These are phyloP conservation scores for Sphagnum tenellum DNA, from an alignment of 225 moss, liverwort and hornwort genomes.

Conservation along the genomic window DNA sequence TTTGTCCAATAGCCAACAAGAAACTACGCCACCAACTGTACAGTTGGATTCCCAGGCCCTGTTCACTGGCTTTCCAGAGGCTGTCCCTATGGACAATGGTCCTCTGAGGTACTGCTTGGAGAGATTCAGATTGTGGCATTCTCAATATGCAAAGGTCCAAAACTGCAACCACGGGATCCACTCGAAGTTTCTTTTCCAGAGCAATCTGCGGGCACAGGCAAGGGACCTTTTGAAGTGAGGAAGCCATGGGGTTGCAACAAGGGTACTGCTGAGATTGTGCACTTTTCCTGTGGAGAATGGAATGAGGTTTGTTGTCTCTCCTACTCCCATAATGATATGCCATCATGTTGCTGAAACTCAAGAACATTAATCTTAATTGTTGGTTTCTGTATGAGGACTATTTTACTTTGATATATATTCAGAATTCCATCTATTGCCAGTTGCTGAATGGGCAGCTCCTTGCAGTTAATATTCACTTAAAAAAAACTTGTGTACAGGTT, in stretches of 20 bases:
- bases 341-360: too few relatives aligned
- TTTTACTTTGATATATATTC: too few relatives aligned
- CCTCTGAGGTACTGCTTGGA: slow-evolving; percentile 50
- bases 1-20: background rate
- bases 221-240: slow-evolving; percentile 13
- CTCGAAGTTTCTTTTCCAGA: slow-evolving; percentile 67
- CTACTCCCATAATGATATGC: background rate
- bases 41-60: too few relatives aligned
- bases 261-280: slow-evolving; percentile 58
- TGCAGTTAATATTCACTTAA: too few relatives aligned
- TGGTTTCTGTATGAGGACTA: too few relatives aligned
- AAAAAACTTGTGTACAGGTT: slow-evolving; percentile 24
- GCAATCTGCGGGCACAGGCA: slow-evolving; percentile 6
- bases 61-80: too few relatives aligned
- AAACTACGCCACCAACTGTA: too few relatives aligned
- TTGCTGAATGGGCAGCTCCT: too few relatives aligned
- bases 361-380: too few relatives aligned
- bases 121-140: slow-evolving; percentile 49
- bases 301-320: slow-evolving; percentile 45
- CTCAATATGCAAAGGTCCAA: slow-evolving; percentile 74
- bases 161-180: slow-evolving; percentile 48
- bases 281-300: slow-evolving; percentile 63
- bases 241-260: slow-evolving; percentile 58
- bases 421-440: too few relatives aligned
- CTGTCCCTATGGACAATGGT: too few relatives aligned